These are phyloP conservation scores for Manihot esculenta DNA, from an alignment of 441 rosid species.

Conservation along the genomic window DNA sequence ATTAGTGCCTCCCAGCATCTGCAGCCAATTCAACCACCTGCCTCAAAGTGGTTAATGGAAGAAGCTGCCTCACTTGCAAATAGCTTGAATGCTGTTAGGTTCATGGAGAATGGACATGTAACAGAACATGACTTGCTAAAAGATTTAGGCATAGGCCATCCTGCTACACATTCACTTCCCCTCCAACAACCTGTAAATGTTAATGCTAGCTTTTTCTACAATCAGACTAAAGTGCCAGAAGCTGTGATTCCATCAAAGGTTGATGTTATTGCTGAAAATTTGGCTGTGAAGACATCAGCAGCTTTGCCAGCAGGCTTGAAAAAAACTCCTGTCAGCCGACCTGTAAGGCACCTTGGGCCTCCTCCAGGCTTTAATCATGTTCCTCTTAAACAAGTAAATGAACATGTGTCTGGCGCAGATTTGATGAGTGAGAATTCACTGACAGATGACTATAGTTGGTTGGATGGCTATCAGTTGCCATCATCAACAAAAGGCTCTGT, in stretches of 20 bases:
- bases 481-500: constrained; percentile 43
- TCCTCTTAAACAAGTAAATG: constrained; percentile 55
- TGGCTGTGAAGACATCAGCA: constrained; percentile 41
- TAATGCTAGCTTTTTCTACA: constrained; percentile 37
- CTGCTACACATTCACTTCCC: constrained; percentile 35
- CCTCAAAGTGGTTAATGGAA: constrained; percentile 52
- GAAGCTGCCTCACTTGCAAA: constrained; percentile 54
- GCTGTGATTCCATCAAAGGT: constrained; percentile 41
- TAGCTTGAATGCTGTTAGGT: constrained; percentile 54
- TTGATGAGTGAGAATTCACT: constrained; percentile 36
- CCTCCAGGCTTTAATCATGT: constrained; percentile 87
- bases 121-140: constrained; percentile 52
- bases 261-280: constrained; percentile 42
- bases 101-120: constrained; percentile 59
- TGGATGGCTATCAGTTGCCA: constrained; percentile 85
- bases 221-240: constrained; percentile 48
- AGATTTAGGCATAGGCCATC: constrained; percentile 38
- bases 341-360: constrained; percentile 81
- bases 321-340: constrained; percentile 75
- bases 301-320: constrained; percentile 38
- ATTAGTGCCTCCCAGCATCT: constrained; percentile 39
- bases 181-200: constrained; percentile 42
- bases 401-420: constrained; percentile 43
- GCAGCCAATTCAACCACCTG: constrained; percentile 45
- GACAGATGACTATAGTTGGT: constrained; percentile 94